A percentile compares a stretch with the other conserved stretches of the same genome.
Conservation (phyloP, 2,329 filamentous ascomycete species). For the Microcera coccophila region DNA sequence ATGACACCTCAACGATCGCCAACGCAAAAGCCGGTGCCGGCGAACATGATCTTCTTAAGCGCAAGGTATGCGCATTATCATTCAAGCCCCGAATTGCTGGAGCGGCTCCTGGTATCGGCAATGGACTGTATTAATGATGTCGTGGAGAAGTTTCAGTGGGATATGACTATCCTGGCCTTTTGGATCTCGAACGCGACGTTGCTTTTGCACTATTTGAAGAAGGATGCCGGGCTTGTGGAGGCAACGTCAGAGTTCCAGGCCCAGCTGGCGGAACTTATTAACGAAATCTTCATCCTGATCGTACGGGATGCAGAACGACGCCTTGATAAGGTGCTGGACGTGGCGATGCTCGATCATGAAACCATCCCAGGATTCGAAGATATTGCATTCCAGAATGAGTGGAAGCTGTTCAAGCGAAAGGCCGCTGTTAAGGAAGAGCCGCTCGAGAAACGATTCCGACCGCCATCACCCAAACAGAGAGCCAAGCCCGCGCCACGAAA, state of each 20-base stretch:
- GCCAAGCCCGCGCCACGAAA: conserved; percentile 91
- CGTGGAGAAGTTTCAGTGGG: conserved; percentile 95
- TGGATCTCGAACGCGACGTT: conserved; percentile 98
- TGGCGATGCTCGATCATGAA: conserved; percentile 94
- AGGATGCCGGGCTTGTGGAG: conserved; percentile 76
- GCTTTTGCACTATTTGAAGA: conserved; percentile 93
- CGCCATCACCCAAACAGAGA: conserved; percentile 87
- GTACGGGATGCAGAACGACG: conserved; percentile 92
- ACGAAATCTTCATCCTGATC: conserved; percentile 97
- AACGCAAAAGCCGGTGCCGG: conserved; percentile 95
- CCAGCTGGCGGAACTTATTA: conserved; percentile 89
- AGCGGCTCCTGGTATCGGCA: conserved; percentile 73
- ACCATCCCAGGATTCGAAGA: conserved; percentile 97
- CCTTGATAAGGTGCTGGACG: conserved; percentile 91
- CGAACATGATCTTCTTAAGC: conserved; percentile 94
- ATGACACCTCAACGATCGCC: conserved; percentile 96
- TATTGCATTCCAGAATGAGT: conserved; percentile 95
- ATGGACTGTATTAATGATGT: conserved; percentile 97
- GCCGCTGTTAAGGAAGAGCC: conserved; percentile 87
- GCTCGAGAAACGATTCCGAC: conserved; percentile 82
- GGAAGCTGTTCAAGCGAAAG: conserved; percentile 94
- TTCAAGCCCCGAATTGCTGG: conserved; percentile 78
- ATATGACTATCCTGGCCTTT: conserved; percentile 98
- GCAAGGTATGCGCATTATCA: conserved; percentile 97
- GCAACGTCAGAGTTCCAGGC: conserved; percentile 86